A percentile compares a stretch with the other conserved stretches of the same genome.
Evolutionary conservation across 352 stramenopile species (phyloP).

Genomic region (Phytopythium chamaehyphon): DNA sequence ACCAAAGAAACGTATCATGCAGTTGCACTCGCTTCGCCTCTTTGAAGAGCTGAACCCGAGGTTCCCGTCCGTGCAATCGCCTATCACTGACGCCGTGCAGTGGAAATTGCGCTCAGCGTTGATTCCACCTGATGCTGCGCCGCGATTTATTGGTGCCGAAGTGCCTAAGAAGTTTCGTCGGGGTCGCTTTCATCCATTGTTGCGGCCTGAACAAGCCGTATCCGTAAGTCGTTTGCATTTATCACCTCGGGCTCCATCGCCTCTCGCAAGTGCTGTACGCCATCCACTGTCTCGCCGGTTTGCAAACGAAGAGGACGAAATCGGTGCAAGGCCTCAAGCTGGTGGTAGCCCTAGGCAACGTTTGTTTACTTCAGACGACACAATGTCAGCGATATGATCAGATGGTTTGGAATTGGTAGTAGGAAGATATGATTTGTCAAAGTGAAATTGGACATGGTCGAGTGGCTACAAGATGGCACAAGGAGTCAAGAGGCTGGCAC

Average conservation of each 20-base stretch:
- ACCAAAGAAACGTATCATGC: not conserved
- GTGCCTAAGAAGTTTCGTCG: constrained; percentile 60
- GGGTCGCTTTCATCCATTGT: constrained; percentile 41
- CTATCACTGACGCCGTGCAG: constrained; percentile 33
- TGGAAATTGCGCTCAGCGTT: constrained; percentile 49
- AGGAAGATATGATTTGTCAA: too few relatives aligned
- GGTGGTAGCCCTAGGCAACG: too few relatives aligned
- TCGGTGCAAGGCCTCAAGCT: not conserved
- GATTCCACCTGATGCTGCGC: constrained; percentile 42
- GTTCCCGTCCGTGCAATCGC: constrained; percentile 55
- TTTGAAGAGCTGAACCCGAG: constrained; percentile 59
- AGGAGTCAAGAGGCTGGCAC: too few relatives aligned
- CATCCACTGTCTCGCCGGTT: constrained; percentile 25
- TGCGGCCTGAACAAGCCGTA: constrained; percentile 39
- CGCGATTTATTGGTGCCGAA: constrained; percentile 41
- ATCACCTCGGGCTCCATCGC: constrained; percentile 18
- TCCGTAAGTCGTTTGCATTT: constrained; percentile 46
- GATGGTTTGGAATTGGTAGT: too few relatives aligned
- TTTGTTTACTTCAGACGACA: too few relatives aligned
- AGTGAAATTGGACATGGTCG: too few relatives aligned
- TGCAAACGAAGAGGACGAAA: constrained; percentile 12
- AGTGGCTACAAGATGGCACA: too few relatives aligned
- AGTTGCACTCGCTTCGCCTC: constrained; percentile 5
- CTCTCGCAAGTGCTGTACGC: constrained; percentile 3
- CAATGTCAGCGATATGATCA: too few relatives aligned